Evolutionary conservation across 1,284 basidiomycete genomes (phyloP), one percentile per base, ranked within the genome.

Genomic region (Acaromyces ingoldii): DNA sequence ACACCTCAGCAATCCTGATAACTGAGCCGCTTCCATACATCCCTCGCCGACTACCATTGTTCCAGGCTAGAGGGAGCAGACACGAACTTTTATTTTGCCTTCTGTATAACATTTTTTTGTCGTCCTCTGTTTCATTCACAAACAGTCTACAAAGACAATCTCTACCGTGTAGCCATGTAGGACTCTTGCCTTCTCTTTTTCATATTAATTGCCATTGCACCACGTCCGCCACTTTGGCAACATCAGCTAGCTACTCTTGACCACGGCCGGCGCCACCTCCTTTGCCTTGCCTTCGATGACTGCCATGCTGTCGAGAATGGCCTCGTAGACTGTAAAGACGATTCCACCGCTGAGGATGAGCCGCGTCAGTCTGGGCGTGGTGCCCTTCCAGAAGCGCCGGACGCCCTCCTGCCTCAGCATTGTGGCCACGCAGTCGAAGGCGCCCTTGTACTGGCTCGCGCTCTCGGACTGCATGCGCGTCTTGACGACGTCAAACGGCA

Each of bases 401-500:
- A 91, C 61, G 5, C 91, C 90, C 72, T 93, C 89, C 75, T 92
- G n/a, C 24, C 25, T 29, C 21, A 53, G 24, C 28, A 48, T 52
- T 4, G 28, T 48, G 24, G 33, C 40, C 21, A 85, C 89, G 71
- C 91, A 95, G 70, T 96, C 90, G 77, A 95, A 86, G 1, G 89
- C 86, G 71, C 95, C 93, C 31, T 84, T 82, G 76, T 95, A 96
- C 33, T 81, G 78, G 13, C 82, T 80, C 0, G 90, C 91, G 58
- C 83, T 82, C 15, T 95, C 81, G 1, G 87, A 86, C 76, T 97
- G 92, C 91, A 97, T 95, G 26, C 92, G 83, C 6, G 92, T 96
- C 78, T 97, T 96, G 77, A 96, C 84, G n/a, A 97, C 91, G 72
- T 90, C 93, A 60, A 40, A 38, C 19, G 52, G 53, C 59, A 58